phyloP scores from a whole-genome alignment of 805 yeast species.

The Saturnispora halmiae region DNA sequence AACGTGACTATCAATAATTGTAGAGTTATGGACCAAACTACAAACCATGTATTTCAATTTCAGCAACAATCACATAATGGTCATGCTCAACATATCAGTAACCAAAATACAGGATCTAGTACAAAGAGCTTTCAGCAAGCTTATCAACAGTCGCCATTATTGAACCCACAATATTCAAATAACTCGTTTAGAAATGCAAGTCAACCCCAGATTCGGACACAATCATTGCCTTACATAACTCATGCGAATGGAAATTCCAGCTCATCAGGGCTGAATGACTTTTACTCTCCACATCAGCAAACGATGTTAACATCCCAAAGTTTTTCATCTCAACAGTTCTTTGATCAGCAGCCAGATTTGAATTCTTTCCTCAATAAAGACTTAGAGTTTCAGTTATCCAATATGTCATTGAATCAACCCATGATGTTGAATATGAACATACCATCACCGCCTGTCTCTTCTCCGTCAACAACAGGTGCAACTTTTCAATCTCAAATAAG shows the following conservation, averaged over 20 bases:
- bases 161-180: slow-evolving; percentile 9
- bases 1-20: slow-evolving; percentile 24
- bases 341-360: slow-evolving; percentile 10
- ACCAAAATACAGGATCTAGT: slow-evolving; percentile 6
- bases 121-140: slow-evolving; percentile 1
- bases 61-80: slow-evolving; percentile 16
- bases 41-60: slow-evolving; percentile 20
- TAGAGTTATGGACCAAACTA: slow-evolving; percentile 26
- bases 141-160: slow-evolving; percentile 7
- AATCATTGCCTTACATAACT: slow-evolving; percentile 2
- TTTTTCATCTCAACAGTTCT: slow-evolving; percentile 6
- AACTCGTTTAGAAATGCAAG: slow-evolving; percentile 1
- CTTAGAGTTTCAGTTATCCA: slow-evolving; percentile 16
- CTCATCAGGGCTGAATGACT: slow-evolving; percentile 7
- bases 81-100: slow-evolving; percentile 10
- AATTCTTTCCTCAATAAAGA: slow-evolving; percentile 16
- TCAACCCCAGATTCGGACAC: slow-evolving; percentile 10
- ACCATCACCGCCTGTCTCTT: slow-evolving; percentile 13
- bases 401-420: slow-evolving; percentile 15
- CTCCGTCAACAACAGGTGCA: slow-evolving; percentile 10
- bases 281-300: slow-evolving; percentile 5
- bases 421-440: slow-evolving; percentile 10
- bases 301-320: slow-evolving; percentile 11
- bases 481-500: slow-evolving; percentile 8
- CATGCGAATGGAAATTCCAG: not conserved